phyloP scores from a whole-genome alignment of 495 filamentous ascomycete genomes.

The Parmelia sp. region DNA sequence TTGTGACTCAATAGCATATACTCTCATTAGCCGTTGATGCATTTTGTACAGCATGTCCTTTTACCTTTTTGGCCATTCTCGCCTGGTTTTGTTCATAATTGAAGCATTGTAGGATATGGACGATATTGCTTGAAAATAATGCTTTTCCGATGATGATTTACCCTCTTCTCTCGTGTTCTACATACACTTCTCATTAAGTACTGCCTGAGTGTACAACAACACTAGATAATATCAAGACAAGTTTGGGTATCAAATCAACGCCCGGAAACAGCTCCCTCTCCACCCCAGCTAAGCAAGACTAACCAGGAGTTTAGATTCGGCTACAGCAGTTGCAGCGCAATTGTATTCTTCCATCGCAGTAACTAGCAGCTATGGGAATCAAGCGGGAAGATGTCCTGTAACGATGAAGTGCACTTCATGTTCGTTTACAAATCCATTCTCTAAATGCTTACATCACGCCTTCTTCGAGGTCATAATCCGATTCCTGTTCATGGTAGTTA shows the following conservation, averaged over 20 bases:
- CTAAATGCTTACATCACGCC: background rate
- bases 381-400: background rate
- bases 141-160: background rate
- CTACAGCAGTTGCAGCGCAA: background rate
- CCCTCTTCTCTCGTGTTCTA: background rate
- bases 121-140: background rate
- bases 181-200: background rate
- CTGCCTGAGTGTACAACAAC: background rate
- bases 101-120: constrained; percentile 4
- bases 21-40: background rate
- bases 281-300: background rate
- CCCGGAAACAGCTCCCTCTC: background rate
- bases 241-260: background rate
- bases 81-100: background rate
- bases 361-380: background rate
- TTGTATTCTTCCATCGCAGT: background rate
- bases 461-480: background rate
- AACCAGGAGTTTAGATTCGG: background rate
- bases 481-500: background rate
- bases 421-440: background rate
- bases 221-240: background rate
- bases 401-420: background rate
- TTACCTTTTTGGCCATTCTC: background rate
- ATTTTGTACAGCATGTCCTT: background rate
- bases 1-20: background rate